A percentile compares a stretch with the other conserved stretches of the same genome.
These are phyloP conservation scores for Emergomyces africanus DNA, from an alignment of 2,329 filamentous ascomycete genomes.

Conservation along the genomic window DNA sequence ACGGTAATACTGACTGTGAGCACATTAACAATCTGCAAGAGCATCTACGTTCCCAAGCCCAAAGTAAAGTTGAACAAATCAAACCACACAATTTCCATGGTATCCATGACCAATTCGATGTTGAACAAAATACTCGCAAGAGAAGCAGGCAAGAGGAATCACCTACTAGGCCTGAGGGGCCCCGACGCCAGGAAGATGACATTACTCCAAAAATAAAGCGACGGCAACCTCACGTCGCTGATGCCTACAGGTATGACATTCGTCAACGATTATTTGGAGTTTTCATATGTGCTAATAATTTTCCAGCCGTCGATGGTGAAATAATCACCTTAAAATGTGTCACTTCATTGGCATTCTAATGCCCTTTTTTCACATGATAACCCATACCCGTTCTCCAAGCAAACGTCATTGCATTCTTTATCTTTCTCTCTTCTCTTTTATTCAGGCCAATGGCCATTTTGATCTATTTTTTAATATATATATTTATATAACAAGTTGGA, in stretches of 20 bases:
- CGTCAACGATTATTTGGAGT: not conserved
- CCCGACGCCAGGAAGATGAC: slow-evolving; percentile 22
- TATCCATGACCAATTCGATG: slow-evolving; percentile 2
- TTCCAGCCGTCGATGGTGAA: slow-evolving; percentile 30
- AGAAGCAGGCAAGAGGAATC: slow-evolving; percentile 9
- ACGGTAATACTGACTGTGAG: not conserved
- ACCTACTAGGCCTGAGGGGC: slow-evolving; percentile 13
- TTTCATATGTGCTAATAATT: slow-evolving; percentile 9
- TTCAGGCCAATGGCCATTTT: slow-evolving; percentile 3
- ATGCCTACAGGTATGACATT: slow-evolving; percentile 26
- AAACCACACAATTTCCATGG: not conserved
- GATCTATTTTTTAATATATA: not conserved
- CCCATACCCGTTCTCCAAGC: slow-evolving; percentile 10
- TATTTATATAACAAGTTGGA: not conserved
- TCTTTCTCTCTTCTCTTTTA: not conserved
- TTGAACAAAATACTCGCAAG: slow-evolving; percentile 8
- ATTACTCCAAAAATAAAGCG: slow-evolving; percentile 21
- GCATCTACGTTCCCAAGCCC: not conserved
- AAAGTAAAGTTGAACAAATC: not conserved
- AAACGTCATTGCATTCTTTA: not conserved
- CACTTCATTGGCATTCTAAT: not conserved
- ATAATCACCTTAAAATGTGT: slow-evolving; percentile 4
- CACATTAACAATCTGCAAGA: not conserved
- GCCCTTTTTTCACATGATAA: slow-evolving; percentile 7
- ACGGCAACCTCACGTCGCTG: slow-evolving; percentile 27